Evolutionary conservation across 768 basidiomycete species (phyloP).

Genomic region (Lepiota venenata): DNA sequence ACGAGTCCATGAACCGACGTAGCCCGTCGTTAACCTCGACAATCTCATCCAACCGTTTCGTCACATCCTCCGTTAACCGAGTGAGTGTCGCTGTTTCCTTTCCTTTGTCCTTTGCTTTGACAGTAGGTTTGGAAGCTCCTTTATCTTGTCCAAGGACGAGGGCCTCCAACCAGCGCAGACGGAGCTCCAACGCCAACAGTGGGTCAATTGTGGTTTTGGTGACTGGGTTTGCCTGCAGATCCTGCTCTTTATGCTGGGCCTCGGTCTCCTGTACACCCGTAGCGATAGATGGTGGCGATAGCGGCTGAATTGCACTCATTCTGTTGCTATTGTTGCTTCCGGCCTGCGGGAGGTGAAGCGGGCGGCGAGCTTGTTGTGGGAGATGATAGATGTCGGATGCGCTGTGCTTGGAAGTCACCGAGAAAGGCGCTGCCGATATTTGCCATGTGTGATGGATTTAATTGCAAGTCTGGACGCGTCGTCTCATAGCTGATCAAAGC

Average conservation of each 20-base stretch:
- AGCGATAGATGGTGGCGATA: slow-evolving; percentile 17
- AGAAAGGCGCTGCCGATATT: slow-evolving; percentile 77
- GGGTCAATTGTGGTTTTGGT: slow-evolving; percentile 51
- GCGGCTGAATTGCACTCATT: not conserved
- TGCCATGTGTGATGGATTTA: slow-evolving; percentile 31
- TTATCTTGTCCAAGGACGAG: slow-evolving; percentile 57
- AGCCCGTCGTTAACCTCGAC: slow-evolving; percentile 71
- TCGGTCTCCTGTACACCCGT: not conserved
- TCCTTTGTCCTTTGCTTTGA: slow-evolving; percentile 30
- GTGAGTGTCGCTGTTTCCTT: slow-evolving; percentile 47
- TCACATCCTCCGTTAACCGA: slow-evolving; percentile 57
- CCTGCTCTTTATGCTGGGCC: not conserved
- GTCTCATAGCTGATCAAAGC: too few species aligned
- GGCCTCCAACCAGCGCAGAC: slow-evolving; percentile 79
- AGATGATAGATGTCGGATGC: slow-evolving; percentile 58
- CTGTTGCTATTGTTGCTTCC: slow-evolving; percentile 14
- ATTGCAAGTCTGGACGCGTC: too few species aligned
- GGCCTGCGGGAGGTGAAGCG: slow-evolving; percentile 35
- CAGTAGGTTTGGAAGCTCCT: not conserved
- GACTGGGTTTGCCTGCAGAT: slow-evolving; percentile 7
- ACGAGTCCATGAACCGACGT: slow-evolving; percentile 70
- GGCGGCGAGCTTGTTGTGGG: slow-evolving; percentile 38
- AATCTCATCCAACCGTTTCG: slow-evolving; percentile 49
- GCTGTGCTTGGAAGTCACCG: slow-evolving; percentile 58
- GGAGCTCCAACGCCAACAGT: slow-evolving; percentile 64